phyloP scores from a whole-genome alignment of 192 early-diverging fungal species.

The Backusella tarrabulga region DNA sequence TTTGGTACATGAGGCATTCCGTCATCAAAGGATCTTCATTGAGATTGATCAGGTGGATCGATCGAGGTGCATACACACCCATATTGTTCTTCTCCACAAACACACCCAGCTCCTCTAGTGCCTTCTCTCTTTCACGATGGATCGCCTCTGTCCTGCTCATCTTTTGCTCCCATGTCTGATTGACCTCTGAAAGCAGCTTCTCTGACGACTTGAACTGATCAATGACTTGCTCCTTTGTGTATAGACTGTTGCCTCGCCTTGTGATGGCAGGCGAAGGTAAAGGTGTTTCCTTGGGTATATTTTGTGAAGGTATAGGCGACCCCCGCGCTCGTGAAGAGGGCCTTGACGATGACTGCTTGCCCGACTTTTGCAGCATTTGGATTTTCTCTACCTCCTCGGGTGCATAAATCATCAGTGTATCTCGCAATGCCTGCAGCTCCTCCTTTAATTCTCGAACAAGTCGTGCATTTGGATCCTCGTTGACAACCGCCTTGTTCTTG shows the following conservation, averaged over 20 bases:
- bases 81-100: conserved; percentile 54
- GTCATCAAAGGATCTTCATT: conserved; percentile 79
- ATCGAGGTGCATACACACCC: conserved; percentile 65
- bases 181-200: conserved; percentile 75
- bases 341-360: background rate
- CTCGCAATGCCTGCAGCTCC: conserved; percentile 63
- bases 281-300: conserved; percentile 17
- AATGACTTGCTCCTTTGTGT: conserved; percentile 44
- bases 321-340: conserved; percentile 1
- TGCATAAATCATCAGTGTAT: conserved; percentile 46
- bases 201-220: conserved; percentile 74
- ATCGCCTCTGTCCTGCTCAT: conserved; percentile 59
- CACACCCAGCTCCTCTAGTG: conserved; percentile 68
- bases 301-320: conserved; percentile 4
- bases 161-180: conserved; percentile 76
- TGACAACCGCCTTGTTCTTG: conserved; percentile 76
- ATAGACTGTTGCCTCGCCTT: conserved; percentile 11
- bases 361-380: conserved; percentile 1
- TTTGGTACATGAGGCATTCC: conserved; percentile 75
- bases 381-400: conserved; percentile 39
- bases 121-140: conserved; percentile 57
- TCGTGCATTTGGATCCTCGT: conserved; percentile 70
- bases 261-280: conserved; percentile 23
- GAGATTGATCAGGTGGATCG: conserved; percentile 72
- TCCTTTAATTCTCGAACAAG: conserved; percentile 71